Percentiles rank a stretch among this genome's conserved stretches.
phyloP scores from a whole-genome alignment of 495 filamentous ascomycete genomes.

The Entonaema liquescens region DNA sequence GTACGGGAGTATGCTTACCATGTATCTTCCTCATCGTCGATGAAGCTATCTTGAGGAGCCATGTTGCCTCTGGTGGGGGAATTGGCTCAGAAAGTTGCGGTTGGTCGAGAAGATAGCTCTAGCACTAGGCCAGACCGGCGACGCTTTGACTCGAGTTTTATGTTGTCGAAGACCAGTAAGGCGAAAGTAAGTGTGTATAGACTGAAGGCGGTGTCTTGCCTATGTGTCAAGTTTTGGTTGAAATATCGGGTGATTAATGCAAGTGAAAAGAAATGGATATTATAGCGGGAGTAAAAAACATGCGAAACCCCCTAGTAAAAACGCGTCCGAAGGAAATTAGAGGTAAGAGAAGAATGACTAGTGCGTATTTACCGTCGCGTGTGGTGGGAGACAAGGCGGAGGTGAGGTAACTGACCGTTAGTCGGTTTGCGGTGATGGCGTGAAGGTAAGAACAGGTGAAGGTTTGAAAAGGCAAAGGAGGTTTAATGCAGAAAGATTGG shows the following conservation, averaged over 20 bases:
- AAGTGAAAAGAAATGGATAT: slow-evolving; percentile 17
- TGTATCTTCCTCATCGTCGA: slow-evolving; percentile 95
- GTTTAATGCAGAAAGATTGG: slow-evolving; percentile 44
- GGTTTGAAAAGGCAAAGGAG: slow-evolving; percentile 44
- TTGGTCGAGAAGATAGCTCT: slow-evolving; percentile 16
- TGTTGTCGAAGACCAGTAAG: background rate
- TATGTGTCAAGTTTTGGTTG: slow-evolving; percentile 35
- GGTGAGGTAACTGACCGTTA: slow-evolving; percentile 31
- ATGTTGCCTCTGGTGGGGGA: slow-evolving; percentile 49
- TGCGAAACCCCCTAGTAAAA: slow-evolving; percentile 18
- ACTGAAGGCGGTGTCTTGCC: slow-evolving; percentile 28
- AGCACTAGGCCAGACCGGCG: slow-evolving; percentile 10
- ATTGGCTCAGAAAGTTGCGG: slow-evolving; percentile 26
- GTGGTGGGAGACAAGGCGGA: slow-evolving; percentile 1
- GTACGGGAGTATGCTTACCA: slow-evolving; percentile 66
- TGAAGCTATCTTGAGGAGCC: slow-evolving; percentile 92
- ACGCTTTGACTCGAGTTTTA: background rate
- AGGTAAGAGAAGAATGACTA: background rate
- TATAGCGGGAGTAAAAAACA: slow-evolving; percentile 26
- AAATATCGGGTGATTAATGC: slow-evolving; percentile 43
- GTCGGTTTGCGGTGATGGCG: slow-evolving; percentile 32
- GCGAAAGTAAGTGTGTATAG: slow-evolving; percentile 5
- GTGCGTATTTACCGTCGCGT: slow-evolving; percentile 8
- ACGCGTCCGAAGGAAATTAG: slow-evolving; percentile 21
- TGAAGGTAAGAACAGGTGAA: slow-evolving; percentile 41